Evolutionary conservation across 176 grass and related monocot species (phyloP).

Genomic region (Secale cereale): DNA sequence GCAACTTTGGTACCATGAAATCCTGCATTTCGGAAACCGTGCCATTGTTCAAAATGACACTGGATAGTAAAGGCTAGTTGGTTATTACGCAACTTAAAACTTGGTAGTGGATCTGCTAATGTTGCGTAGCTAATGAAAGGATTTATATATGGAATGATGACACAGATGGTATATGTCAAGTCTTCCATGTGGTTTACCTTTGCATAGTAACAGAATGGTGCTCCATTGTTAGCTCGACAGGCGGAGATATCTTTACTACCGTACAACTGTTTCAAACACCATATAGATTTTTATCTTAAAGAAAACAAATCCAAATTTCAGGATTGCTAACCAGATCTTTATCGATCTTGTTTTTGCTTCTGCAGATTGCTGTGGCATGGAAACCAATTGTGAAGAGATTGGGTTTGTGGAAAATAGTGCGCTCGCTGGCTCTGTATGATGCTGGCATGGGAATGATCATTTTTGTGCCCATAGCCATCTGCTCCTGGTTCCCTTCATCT

Average conservation of each 20-base stretch:
- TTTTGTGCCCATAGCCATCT: no score
- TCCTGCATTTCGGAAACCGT: background rate
- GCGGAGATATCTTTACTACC: background rate
- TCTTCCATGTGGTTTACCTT: background rate
- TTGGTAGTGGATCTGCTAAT: background rate
- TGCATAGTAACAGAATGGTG: background rate
- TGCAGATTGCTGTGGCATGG: no score
- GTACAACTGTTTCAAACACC: background rate
- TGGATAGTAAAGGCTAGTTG: background rate
- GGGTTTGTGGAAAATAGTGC: no score
- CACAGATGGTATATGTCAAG: background rate
- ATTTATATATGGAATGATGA: slow-evolving; percentile 1
- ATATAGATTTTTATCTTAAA: background rate
- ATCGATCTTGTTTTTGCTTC: no score
- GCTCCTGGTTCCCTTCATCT: no score
- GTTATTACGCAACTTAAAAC: background rate
- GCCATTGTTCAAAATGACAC: background rate
- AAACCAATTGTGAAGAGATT: no score
- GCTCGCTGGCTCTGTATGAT: no score
- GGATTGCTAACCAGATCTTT: background rate
- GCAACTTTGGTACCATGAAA: background rate
- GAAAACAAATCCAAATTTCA: background rate
- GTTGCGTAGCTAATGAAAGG: slow-evolving; percentile 12
- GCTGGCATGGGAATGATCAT: no score
- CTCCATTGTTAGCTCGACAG: background rate